Conservation (phyloP, 345 rosid species). For the Hibiscus syriacus region DNA sequence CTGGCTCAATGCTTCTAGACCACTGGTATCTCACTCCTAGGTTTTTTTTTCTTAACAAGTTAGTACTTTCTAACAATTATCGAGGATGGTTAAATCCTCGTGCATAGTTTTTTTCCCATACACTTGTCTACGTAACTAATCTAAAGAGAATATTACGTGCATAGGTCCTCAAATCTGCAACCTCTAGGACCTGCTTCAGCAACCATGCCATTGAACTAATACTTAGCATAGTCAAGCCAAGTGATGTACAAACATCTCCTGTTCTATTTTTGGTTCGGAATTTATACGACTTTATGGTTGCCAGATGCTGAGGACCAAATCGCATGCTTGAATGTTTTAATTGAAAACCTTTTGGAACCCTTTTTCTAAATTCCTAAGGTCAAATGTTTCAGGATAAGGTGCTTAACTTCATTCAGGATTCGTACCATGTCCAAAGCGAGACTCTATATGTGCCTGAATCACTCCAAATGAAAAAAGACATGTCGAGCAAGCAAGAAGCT, state of each 20-base stretch:
- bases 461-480: conserved; percentile 50
- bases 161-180: no score
- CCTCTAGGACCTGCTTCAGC: no score
- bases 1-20: conserved; percentile 87
- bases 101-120: no score
- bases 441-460: conserved; percentile 47
- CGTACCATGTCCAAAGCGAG: conserved; percentile 46
- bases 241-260: neutral
- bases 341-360: neutral
- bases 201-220: neutral
- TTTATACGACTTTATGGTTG: neutral
- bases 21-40: conserved; percentile 44
- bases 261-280: neutral
- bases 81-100: neutral
- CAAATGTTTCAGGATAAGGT: conserved; percentile 49
- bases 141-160: no score
- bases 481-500: conserved; percentile 39
- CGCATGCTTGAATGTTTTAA: neutral
- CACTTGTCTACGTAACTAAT: no score
- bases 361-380: conserved; percentile 1
- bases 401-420: conserved; percentile 49
- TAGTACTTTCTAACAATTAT: neutral
- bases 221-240: neutral
- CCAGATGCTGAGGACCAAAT: neutral
- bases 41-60: neutral